phyloP scores from a whole-genome alignment of 805 yeast genomes.

The Maudiozyma serrabonitensis region DNA sequence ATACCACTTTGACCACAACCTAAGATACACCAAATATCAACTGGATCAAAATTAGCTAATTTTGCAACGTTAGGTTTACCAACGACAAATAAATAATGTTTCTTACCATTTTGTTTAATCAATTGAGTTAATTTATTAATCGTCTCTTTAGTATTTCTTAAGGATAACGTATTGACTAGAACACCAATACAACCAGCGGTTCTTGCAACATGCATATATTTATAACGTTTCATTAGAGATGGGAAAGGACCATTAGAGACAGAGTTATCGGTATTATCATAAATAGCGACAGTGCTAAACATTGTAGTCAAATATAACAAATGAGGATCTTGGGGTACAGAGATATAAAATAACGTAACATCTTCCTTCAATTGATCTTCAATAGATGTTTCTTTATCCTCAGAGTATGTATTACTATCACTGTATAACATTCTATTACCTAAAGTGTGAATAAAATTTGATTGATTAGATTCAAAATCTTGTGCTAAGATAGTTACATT shows the following conservation, averaged over 20 bases:
- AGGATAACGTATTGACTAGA: conserved; percentile 79
- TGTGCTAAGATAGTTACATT: conserved; percentile 30
- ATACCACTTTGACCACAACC: conserved; percentile 96
- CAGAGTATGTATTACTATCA: conserved; percentile 6
- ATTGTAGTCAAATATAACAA: conserved; percentile 65
- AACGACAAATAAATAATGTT: conserved; percentile 88
- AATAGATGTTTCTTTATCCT: conserved; percentile 1
- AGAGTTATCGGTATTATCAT: conserved; percentile 33
- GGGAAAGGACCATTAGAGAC: conserved; percentile 55
- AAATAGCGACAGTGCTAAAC: conserved; percentile 44
- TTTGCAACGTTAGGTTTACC: conserved; percentile 98
- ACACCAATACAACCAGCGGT: conserved; percentile 89
- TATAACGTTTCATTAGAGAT: conserved; percentile 72
- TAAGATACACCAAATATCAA: conserved; percentile 87
- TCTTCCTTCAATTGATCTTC: conserved; percentile 30
- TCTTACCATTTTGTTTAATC: conserved; percentile 71
- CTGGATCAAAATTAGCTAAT: conserved; percentile 87
- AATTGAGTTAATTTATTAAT: conserved; percentile 50
- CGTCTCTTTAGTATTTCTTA: conserved; percentile 61
- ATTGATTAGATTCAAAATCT: background rate
- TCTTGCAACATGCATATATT: conserved; percentile 79
- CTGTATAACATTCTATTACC: conserved; percentile 23
- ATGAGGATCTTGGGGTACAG: conserved; percentile 69
- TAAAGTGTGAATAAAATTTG: conserved; percentile 24
- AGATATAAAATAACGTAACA: conserved; percentile 59